Conservation (phyloP, 768 basidiomycete species). For the Tremella yokohamensis region DNA sequence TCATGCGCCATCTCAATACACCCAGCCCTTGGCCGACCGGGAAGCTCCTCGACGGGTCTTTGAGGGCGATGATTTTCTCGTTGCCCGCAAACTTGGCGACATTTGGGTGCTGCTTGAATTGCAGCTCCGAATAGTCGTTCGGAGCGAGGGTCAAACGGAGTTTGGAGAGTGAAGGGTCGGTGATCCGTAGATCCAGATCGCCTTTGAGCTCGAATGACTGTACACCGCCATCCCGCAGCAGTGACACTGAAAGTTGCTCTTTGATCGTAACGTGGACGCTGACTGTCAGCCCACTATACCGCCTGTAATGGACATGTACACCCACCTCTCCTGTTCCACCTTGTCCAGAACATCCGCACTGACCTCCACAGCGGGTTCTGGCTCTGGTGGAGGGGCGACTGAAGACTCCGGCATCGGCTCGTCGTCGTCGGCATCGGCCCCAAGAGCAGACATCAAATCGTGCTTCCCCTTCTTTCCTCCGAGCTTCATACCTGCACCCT, state of each 20-base stretch:
- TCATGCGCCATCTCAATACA: constrained; percentile 89
- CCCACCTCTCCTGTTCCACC: constrained; percentile 72
- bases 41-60: constrained; percentile 76
- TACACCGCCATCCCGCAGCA: constrained; percentile 86
- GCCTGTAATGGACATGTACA: constrained; percentile 14
- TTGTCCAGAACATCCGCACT: constrained; percentile 59
- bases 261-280: constrained; percentile 84
- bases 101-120: constrained; percentile 97
- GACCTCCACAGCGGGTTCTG: constrained; percentile 55
- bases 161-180: constrained; percentile 69
- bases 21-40: constrained; percentile 78
- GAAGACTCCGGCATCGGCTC: constrained; percentile 29
- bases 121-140: constrained; percentile 61
- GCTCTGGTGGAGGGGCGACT: constrained; percentile 23
- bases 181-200: constrained; percentile 85
- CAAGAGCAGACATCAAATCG: constrained; percentile 81
- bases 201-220: constrained; percentile 88
- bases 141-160: constrained; percentile 64
- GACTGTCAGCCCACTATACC: constrained; percentile 11
- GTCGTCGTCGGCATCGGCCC: constrained; percentile 59
- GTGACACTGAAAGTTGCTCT: constrained; percentile 72
- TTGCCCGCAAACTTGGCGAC: constrained; percentile 72
- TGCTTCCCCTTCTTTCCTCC: constrained; percentile 88
- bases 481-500: constrained; percentile 92
- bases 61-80: constrained; percentile 71